Percentiles rank a stretch among this genome's conserved stretches.
These are phyloP conservation scores for Peronospora tabacina DNA, from an alignment of 352 stramenopile species.

Conservation along the genomic window DNA sequence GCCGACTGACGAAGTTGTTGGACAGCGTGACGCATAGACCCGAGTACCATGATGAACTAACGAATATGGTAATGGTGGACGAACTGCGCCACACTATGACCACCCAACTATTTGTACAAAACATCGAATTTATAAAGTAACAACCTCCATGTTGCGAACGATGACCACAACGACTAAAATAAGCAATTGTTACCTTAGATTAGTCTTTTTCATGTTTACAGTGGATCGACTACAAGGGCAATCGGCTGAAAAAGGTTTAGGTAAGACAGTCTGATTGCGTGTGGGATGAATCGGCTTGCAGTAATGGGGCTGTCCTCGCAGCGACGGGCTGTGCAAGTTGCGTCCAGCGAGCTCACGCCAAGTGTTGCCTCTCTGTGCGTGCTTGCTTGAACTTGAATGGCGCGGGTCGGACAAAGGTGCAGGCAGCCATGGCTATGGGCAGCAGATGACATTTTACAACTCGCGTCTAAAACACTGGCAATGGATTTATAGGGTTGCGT, in stretches of 20 bases:
- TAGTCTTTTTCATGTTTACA: slow-evolving; percentile 24
- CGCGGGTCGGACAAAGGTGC: not conserved
- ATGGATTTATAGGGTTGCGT: too few species aligned
- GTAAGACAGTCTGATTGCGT: slow-evolving; percentile 1
- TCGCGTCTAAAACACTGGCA: too few species aligned
- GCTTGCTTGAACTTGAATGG: slow-evolving; percentile 9
- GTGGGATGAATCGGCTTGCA: slow-evolving; percentile 16
- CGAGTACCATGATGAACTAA: slow-evolving; percentile 26
- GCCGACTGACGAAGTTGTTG: slow-evolving; percentile 23
- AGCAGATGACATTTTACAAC: too few species aligned
- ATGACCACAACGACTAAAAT: too few species aligned
- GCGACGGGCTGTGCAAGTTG: slow-evolving; percentile 11
- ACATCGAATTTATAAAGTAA: not conserved
- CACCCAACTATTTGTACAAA: not conserved
- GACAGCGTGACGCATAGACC: slow-evolving; percentile 21
- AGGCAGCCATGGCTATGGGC: not conserved
- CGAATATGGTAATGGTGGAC: slow-evolving; percentile 8
- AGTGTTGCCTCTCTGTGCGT: slow-evolving; percentile 3
- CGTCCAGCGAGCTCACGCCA: slow-evolving; percentile 17
- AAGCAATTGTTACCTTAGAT: too few species aligned
- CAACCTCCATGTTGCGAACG: too few species aligned
- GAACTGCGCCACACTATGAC: slow-evolving; percentile 1
- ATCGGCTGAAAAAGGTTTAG: slow-evolving; percentile 9
- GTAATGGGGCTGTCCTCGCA: slow-evolving; percentile 11
- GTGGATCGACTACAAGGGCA: slow-evolving; percentile 12